phyloP scores from a whole-genome alignment of 805 yeast genomes.

The Yarrowia sp. region DNA sequence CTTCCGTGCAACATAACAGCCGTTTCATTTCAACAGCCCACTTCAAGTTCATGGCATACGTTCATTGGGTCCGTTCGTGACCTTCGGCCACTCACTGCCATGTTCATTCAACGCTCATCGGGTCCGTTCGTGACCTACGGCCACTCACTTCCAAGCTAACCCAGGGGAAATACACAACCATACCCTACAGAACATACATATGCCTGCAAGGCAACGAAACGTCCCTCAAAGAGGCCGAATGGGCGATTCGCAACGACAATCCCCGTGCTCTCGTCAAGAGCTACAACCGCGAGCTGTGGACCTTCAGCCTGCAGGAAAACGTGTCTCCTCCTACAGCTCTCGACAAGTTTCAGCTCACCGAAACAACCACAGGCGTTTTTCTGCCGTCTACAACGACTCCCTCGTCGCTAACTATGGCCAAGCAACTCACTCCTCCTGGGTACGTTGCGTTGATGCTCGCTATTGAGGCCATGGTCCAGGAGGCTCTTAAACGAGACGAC shows the following conservation, averaged over 20 bases:
- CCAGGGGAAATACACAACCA: conserved; percentile 19
- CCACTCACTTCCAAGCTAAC: not conserved
- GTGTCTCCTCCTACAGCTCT: conserved; percentile 30
- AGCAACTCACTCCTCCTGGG: conserved; percentile 29
- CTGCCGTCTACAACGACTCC: conserved; percentile 33
- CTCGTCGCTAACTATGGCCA: conserved; percentile 3
- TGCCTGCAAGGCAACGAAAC: conserved; percentile 18
- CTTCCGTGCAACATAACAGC: too few species aligned
- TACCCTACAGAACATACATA: conserved; percentile 15
- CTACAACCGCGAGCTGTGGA: conserved; percentile 36
- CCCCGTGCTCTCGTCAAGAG: conserved; percentile 31
- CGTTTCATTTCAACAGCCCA: too few species aligned
- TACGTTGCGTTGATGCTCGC: conserved; percentile 34
- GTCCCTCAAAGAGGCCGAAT: conserved; percentile 33
- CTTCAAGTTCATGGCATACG: too few species aligned
- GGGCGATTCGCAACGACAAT: conserved; percentile 32
- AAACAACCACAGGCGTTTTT: conserved; percentile 36
- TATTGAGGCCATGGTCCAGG: conserved; percentile 28
- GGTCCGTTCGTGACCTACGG: not conserved
- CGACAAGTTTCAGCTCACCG: conserved; percentile 31
- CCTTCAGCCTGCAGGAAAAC: conserved; percentile 31
- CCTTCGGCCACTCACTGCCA: too few species aligned
- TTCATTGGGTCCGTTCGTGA: not conserved
- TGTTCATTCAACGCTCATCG: too few species aligned
- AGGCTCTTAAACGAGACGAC: conserved; percentile 26